Base-by-base conservation (phyloP, 495 filamentous ascomycete species). In the Penicillium desertorum region DNA sequence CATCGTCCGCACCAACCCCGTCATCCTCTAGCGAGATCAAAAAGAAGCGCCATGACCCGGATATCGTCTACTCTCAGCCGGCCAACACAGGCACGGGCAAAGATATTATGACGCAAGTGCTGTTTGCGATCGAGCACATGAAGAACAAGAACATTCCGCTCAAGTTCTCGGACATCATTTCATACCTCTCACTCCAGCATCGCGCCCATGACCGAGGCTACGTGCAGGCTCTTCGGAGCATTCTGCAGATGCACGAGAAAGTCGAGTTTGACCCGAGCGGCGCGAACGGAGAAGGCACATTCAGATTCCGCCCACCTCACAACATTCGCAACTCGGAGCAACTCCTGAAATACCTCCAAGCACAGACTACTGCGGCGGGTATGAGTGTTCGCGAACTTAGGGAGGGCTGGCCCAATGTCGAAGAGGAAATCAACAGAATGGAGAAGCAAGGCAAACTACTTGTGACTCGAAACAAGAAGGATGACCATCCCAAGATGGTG, bases 401-500 rank as follows among this genome's bases (percentile, higher is more conserved):
- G 69, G 94, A 98, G 65, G 95, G 95, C 27, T 98, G 94, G 94
- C 83, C 86, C 6, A 86, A 86, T 57, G 92, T 89, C 58, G 83
- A 90, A 44, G 81, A 86, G 16, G 81, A 88, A 2, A 89, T 98
- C 72, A 81, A 84, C 56, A 78, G 84, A 61, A 76, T 98, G 54
- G 94, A 98, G 78, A 71, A 71, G 19, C 83, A 88, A 62, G 87
- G 90, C 53, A 87, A 88, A 73, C 77, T 98, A 12, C 77, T 97
- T 19, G 88, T 96, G 16, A 88, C 88, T 27, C 83, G 92, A 39
- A 92, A 92, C 54, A 96, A 95, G 78, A 98, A 98, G 74, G 95
- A 98, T 65, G 87, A 90, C 60, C 83, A 86, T 60, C 83, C 92
- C 5, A 83, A 85, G 63, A 88, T 88, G 79, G 87, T 98, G 29